These are phyloP conservation scores for Roridomyces roridus DNA, from an alignment of 768 basidiomycete genomes.

Conservation along the genomic window DNA sequence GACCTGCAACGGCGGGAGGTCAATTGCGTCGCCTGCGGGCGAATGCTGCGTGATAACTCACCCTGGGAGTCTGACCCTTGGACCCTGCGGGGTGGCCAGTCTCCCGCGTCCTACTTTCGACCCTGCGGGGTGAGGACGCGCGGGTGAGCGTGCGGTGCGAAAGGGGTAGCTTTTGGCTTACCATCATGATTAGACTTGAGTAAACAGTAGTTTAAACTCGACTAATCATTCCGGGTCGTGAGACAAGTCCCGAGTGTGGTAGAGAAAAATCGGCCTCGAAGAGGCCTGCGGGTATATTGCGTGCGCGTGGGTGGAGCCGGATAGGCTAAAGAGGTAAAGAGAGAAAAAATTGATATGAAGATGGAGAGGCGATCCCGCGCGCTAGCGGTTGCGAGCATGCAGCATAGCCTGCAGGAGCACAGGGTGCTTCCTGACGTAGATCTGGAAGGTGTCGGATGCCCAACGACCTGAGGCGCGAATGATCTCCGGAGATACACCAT, in stretches of 20 bases:
- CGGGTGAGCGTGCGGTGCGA: too few species aligned
- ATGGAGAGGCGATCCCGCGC: neutral
- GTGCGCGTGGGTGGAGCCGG: neutral
- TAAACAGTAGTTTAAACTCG: too few species aligned
- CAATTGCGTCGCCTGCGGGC: too few species aligned
- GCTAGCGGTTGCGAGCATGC: neutral
- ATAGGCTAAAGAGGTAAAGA: neutral
- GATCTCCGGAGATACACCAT: slow-evolving; percentile 28
- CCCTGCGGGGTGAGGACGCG: too few species aligned
- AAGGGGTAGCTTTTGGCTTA: too few species aligned
- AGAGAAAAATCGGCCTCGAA: slow-evolving; percentile 17
- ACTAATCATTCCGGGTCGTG: slow-evolving; percentile 3
- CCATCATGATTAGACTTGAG: too few species aligned
- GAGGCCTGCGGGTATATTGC: slow-evolving; percentile 6
- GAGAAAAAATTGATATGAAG: neutral
- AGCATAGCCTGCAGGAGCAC: slow-evolving; percentile 23
- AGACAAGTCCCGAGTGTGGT: neutral
- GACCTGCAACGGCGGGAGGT: too few species aligned
- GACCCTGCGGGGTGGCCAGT: too few species aligned
- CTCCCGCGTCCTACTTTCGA: too few species aligned
- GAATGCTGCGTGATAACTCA: too few species aligned
- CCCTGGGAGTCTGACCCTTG: too few species aligned
- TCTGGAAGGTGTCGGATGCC: slow-evolving; percentile 36
- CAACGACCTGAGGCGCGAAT: slow-evolving; percentile 42
- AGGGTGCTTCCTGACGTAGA: slow-evolving; percentile 43